phyloP scores from a whole-genome alignment of 1,139 yeast genomes.

The Candida glucosophila region DNA sequence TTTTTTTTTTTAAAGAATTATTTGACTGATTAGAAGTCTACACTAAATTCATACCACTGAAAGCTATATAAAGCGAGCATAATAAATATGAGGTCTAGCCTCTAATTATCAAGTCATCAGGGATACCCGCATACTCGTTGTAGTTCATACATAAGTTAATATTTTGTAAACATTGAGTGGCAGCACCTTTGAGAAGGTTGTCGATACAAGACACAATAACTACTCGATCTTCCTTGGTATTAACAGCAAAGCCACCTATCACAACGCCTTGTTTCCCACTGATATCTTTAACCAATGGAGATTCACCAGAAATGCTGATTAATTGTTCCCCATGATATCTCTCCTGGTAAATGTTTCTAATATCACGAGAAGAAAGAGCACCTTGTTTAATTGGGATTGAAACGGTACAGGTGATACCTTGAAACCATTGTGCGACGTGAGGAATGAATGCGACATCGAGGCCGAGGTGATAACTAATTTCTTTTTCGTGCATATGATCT shows the following conservation, averaged over 20 bases:
- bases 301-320: constrained; percentile 77
- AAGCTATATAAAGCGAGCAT: too few relatives aligned
- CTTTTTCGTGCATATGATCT: constrained; percentile 93
- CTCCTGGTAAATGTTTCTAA: constrained; percentile 80
- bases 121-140: constrained; percentile 93
- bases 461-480: constrained; percentile 76
- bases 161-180: constrained; percentile 96
- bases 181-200: constrained; percentile 94
- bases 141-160: constrained; percentile 84
- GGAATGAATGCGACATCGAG: constrained; percentile 83
- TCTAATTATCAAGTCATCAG: constrained; percentile 45
- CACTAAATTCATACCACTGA: too few relatives aligned
- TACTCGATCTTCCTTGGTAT: constrained; percentile 79
- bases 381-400: constrained; percentile 74
- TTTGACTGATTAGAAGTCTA: too few relatives aligned
- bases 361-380: constrained; percentile 69
- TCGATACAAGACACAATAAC: constrained; percentile 94
- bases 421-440: constrained; percentile 99
- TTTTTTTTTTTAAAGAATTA: too few relatives aligned
- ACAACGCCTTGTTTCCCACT: constrained; percentile 92
- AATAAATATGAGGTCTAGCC: too few relatives aligned
- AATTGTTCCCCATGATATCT: constrained; percentile 83
- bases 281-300: constrained; percentile 86
- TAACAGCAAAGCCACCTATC: constrained; percentile 92
- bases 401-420: constrained; percentile 90